phyloP scores from a whole-genome alignment of 2,329 filamentous ascomycete genomes.

The Pyrenochaeta sp. region DNA sequence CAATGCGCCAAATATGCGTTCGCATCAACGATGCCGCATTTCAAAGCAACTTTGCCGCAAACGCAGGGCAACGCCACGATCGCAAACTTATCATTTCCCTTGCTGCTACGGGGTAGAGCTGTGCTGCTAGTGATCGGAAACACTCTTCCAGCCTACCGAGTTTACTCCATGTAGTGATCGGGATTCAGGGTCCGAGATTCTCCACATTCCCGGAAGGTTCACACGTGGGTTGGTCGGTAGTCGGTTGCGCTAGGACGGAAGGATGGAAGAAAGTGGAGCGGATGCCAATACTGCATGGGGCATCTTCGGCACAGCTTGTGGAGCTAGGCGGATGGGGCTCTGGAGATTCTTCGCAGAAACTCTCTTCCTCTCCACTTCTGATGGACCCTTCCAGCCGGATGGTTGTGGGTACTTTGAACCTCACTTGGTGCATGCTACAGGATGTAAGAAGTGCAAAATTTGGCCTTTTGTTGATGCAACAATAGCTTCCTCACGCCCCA shows the following conservation, averaged over 20 bases:
- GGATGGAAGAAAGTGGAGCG: not conserved
- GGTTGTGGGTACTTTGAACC: not conserved
- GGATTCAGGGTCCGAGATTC: not conserved
- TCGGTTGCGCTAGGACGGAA: not conserved
- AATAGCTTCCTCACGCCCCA: not conserved
- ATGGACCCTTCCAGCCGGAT: too few relatives aligned
- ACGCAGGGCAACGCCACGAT: not conserved
- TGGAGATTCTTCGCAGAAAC: constrained; percentile 5
- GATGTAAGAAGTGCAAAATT: too few relatives aligned
- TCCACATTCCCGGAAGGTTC: not conserved
- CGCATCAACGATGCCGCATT: not conserved
- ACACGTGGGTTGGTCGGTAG: not conserved
- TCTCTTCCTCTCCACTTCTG: not conserved
- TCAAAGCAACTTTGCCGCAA: constrained; percentile 5
- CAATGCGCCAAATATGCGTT: not conserved
- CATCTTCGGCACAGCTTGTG: constrained; percentile 4
- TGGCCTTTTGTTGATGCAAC: not conserved
- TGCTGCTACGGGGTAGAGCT: not conserved
- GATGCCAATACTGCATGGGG: not conserved
- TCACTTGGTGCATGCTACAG: too few relatives aligned
- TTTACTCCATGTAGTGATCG: not conserved
- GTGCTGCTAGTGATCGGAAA: not conserved
- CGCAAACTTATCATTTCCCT: not conserved
- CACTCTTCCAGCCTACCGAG: not conserved
- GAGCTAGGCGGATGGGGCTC: not conserved